Percentiles rank a stretch among this genome's conserved stretches.
phyloP scores from a whole-genome alignment of 345 rosid genomes.

The Bretschneidera sinensis region DNA sequence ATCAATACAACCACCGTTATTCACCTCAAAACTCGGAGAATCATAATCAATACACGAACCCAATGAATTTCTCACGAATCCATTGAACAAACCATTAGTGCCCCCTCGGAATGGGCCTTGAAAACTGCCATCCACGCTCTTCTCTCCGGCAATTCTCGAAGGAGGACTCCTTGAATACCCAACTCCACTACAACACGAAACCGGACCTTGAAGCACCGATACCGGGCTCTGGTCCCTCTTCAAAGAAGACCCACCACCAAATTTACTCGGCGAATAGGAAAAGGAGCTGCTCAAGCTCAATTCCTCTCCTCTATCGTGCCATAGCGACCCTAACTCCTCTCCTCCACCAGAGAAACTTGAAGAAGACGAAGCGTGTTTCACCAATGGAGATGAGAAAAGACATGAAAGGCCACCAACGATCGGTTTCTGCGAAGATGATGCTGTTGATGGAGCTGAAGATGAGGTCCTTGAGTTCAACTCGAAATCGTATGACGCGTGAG shows the following conservation, averaged over 20 bases:
- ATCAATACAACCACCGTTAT: conserved; percentile 6
- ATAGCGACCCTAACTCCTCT: conserved; percentile 47
- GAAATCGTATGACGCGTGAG: conserved; percentile 54
- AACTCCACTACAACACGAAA: conserved; percentile 37
- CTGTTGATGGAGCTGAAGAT: conserved; percentile 43
- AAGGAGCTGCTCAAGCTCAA: conserved; percentile 59
- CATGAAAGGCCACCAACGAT: conserved; percentile 74
- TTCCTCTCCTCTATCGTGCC: conserved; percentile 53
- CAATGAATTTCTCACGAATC: conserved; percentile 67
- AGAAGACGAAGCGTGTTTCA: conserved; percentile 33
- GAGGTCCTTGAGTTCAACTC: conserved; percentile 63
- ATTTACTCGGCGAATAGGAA: conserved; percentile 50
- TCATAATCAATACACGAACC: conserved; percentile 76
- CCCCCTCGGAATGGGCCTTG: conserved; percentile 41
- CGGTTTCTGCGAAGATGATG: conserved; percentile 54
- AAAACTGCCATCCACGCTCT: conserved; percentile 35
- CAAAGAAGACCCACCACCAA: conserved; percentile 31
- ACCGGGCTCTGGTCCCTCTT: conserved; percentile 80
- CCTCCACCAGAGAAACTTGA: conserved; percentile 41
- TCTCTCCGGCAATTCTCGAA: conserved; percentile 40
- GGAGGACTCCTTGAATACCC: conserved; percentile 52
- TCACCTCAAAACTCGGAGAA: conserved; percentile 31
- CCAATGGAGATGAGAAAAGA: conserved; percentile 61
- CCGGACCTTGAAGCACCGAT: conserved; percentile 73
- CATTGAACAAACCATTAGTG: conserved; percentile 49